phyloP scores from a whole-genome alignment of 148 eudicot species.

The Vaccinium vitisidaea region DNA sequence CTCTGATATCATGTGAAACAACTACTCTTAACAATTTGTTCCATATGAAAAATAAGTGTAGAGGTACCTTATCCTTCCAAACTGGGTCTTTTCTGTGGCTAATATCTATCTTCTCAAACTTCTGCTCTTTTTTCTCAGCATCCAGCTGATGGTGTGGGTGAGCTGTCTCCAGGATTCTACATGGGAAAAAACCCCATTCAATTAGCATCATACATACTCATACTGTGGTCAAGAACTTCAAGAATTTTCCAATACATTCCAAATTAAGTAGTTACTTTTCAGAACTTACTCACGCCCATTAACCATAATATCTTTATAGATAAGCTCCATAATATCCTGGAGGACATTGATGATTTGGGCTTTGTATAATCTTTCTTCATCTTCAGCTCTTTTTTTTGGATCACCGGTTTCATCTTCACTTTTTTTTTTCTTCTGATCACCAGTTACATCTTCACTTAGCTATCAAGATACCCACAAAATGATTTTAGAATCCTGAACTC shows the following conservation, averaged over 20 bases:
- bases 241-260: neutral
- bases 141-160: conserved; percentile 22
- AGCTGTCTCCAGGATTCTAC: conserved; percentile 52
- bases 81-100: conserved; percentile 39
- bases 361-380: conserved; percentile 47
- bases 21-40: neutral
- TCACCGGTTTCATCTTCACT: no score
- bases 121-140: conserved; percentile 52
- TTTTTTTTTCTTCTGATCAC: no score
- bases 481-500: conserved; percentile 5
- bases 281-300: conserved; percentile 63
- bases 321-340: conserved; percentile 92
- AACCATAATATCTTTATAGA: conserved; percentile 72
- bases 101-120: conserved; percentile 72
- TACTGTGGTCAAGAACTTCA: neutral
- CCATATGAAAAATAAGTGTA: neutral
- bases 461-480: conserved; percentile 29
- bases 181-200: conserved; percentile 13
- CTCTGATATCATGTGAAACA: no score
- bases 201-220: neutral
- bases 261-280: neutral
- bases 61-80: conserved; percentile 83
- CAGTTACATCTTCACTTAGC: conserved; percentile 42
- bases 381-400: conserved; percentile 18
- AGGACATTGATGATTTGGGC: conserved; percentile 76